phyloP scores from a whole-genome alignment of 345 rosid genomes.

The Pistacia atlantica region DNA sequence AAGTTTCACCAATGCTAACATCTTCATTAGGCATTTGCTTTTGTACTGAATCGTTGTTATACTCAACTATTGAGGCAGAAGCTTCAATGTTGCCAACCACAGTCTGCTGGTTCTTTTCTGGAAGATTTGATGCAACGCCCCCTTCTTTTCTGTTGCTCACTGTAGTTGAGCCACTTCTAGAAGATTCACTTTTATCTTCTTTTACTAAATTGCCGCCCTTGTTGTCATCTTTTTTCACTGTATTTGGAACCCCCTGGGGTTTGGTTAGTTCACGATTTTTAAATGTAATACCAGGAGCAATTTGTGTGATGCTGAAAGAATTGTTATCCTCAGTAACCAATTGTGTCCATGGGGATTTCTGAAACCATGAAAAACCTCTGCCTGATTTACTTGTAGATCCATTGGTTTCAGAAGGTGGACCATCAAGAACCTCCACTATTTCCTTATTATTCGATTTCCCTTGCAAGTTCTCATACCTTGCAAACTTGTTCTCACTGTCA shows the following conservation, averaged over 20 bases:
- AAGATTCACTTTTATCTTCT: constrained; percentile 10
- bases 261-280: constrained; percentile 28
- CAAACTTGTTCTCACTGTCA: constrained; percentile 18
- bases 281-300: constrained; percentile 45
- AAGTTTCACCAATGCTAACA: constrained; percentile 47
- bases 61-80: constrained; percentile 25
- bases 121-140: constrained; percentile 17
- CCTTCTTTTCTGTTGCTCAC: constrained; percentile 11
- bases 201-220: constrained; percentile 25
- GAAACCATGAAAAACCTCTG: constrained; percentile 78
- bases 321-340: constrained; percentile 47
- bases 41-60: constrained; percentile 19
- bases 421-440: constrained; percentile 24
- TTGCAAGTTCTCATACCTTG: constrained; percentile 24
- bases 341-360: constrained; percentile 84
- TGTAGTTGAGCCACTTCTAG: constrained; percentile 9
- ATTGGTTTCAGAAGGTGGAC: constrained; percentile 23
- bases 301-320: constrained; percentile 67
- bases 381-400: constrained; percentile 39
- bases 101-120: constrained; percentile 23
- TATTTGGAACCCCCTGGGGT: constrained; percentile 16
- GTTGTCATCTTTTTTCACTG: constrained; percentile 9
- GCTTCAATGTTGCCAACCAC: constrained; percentile 16
- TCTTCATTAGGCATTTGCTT: constrained; percentile 16
- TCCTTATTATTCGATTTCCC: constrained; percentile 19